Conservation (phyloP, 768 basidiomycete species). For the Udeniomyces megalosporus region DNA sequence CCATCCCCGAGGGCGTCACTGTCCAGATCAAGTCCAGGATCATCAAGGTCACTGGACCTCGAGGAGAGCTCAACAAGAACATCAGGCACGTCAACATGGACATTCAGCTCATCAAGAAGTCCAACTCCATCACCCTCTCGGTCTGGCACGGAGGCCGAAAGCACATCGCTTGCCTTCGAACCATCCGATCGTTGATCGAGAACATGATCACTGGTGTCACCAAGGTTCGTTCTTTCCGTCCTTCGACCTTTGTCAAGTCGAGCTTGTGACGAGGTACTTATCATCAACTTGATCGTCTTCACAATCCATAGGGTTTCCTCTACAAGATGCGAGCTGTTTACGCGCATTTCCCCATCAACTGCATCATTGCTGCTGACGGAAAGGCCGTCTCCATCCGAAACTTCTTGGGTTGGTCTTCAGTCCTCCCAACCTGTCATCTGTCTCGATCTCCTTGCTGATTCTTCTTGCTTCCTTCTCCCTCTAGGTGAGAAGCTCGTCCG, state of each 20-base stretch:
- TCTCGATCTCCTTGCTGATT: background rate
- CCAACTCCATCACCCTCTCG: slow-evolving; percentile 66
- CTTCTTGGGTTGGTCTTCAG: slow-evolving; percentile 37
- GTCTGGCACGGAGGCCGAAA: slow-evolving; percentile 98
- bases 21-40: slow-evolving; percentile 78
- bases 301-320: slow-evolving; percentile 61
- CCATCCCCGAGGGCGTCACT: slow-evolving; percentile 48
- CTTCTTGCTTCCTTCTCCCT: background rate
- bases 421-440: background rate
- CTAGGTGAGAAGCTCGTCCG: slow-evolving; percentile 58
- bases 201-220: slow-evolving; percentile 98
- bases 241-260: background rate
- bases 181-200: slow-evolving; percentile 81
- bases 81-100: slow-evolving; percentile 91
- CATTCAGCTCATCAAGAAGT: slow-evolving; percentile 48
- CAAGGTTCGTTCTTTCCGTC: slow-evolving; percentile 40
- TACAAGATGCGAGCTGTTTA: slow-evolving; percentile 99
- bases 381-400: slow-evolving; percentile 73
- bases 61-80: slow-evolving; percentile 71
- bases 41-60: slow-evolving; percentile 79
- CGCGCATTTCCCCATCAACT: slow-evolving; percentile 99
- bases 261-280: background rate
- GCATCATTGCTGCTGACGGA: slow-evolving; percentile 70
- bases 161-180: slow-evolving; percentile 95
- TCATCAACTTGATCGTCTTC: background rate